A percentile compares a stretch with the other conserved stretches of the same genome.
phyloP scores from a whole-genome alignment of 1,284 basidiomycete species.

The Ganoderma boninense region DNA sequence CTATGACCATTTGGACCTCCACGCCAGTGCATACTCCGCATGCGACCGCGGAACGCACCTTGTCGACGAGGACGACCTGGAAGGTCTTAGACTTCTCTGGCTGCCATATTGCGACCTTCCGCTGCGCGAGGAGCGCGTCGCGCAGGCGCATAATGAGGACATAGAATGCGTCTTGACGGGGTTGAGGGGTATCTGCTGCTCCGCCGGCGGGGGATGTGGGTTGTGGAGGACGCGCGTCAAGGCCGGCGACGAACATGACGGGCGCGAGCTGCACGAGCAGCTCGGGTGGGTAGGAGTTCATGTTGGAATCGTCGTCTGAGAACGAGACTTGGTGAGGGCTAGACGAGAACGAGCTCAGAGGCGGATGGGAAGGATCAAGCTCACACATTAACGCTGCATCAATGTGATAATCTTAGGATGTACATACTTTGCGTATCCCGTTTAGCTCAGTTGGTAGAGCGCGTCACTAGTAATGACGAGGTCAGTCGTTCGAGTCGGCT shows the following conservation, averaged over 20 bases:
- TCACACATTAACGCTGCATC: no score
- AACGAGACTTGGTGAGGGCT: no score
- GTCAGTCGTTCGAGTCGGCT: constrained; percentile 64
- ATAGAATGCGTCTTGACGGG: constrained; percentile 64
- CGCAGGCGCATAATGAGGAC: constrained; percentile 63
- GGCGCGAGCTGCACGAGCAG: constrained; percentile 86
- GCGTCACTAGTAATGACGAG: constrained; percentile 49
- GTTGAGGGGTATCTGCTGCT: constrained; percentile 30
- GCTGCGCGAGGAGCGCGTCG: constrained; percentile 67
- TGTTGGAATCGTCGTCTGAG: constrained; percentile 40
- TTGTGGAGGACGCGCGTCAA: constrained; percentile 51
- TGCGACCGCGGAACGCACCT: constrained; percentile 49
- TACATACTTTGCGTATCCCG: no score
- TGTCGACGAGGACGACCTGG: constrained; percentile 84
- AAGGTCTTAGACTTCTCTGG: constrained; percentile 78
- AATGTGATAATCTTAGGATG: no score
- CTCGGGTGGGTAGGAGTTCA: constrained; percentile 92
- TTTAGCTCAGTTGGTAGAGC: constrained; percentile 67
- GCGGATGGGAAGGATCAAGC: no score
- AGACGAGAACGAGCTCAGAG: neutral
- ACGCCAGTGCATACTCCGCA: neutral
- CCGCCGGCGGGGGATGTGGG: constrained; percentile 31
- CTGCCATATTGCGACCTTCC: constrained; percentile 70
- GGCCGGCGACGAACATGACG: constrained; percentile 92
- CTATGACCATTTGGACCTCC: constrained; percentile 15